A percentile compares a stretch with the other conserved stretches of the same genome.
Evolutionary conservation across 2,329 filamentous ascomycete species (phyloP).

Genomic region (Zymoseptoria ardabiliae): DNA sequence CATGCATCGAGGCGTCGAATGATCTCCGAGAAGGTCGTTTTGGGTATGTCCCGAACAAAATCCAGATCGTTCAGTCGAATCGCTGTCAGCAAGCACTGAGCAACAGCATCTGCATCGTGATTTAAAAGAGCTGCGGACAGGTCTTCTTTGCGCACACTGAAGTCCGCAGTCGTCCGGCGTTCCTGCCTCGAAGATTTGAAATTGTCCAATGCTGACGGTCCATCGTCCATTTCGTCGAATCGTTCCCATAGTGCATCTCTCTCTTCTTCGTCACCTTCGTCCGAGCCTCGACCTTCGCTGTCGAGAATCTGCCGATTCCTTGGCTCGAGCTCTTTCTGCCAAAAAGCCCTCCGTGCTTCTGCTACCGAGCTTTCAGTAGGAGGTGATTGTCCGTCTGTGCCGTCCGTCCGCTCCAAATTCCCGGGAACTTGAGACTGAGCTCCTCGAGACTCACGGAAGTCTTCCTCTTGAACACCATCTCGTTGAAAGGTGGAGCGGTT

Average conservation of each 20-base stretch:
- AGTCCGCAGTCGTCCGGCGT: background rate
- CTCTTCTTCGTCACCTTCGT: background rate
- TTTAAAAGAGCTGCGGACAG: conserved; percentile 18
- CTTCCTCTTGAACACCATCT: background rate
- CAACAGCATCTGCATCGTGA: conserved; percentile 17
- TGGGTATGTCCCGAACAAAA: conserved; percentile 39
- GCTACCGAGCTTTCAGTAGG: background rate
- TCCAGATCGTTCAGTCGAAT: conserved; percentile 19
- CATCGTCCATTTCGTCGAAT: conserved; percentile 8
- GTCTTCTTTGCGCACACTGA: conserved; percentile 14
- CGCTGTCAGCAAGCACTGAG: conserved; percentile 22
- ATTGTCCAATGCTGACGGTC: background rate
- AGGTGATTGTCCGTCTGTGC: background rate
- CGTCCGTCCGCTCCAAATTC: background rate
- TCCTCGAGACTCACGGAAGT: background rate
- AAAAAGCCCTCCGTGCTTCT: background rate
- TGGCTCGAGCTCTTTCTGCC: background rate
- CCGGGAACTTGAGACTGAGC: background rate
- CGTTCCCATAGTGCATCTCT: conserved; percentile 13
- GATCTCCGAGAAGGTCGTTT: conserved; percentile 55
- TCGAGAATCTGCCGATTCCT: background rate
- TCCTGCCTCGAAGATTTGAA: background rate
- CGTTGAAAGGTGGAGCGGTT: background rate
- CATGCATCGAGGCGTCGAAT: conserved; percentile 55
- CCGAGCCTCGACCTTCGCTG: background rate